Evolutionary conservation across 2,329 filamentous ascomycete species (phyloP).

Genomic region (Colletotrichum caudatum): DNA sequence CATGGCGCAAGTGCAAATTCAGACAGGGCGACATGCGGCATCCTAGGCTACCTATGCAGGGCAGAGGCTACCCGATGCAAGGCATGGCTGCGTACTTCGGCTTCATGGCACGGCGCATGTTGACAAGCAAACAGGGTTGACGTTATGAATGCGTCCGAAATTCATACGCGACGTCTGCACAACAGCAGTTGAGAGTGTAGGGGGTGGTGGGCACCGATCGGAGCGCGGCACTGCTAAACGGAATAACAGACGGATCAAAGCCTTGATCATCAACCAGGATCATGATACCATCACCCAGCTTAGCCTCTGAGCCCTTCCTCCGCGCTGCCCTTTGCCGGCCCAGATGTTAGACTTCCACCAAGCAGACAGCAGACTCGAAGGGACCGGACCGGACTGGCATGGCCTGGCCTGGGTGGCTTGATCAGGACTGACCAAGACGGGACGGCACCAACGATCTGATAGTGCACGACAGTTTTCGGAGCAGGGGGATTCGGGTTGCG

Average conservation of each 20-base stretch:
- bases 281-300: neutral
- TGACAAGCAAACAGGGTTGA: constrained; percentile 22
- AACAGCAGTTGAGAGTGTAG: constrained; percentile 13
- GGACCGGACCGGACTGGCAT: neutral
- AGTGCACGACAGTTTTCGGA: neutral
- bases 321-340: neutral
- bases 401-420: neutral
- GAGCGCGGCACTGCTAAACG: neutral
- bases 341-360: neutral
- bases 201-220: neutral
- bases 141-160: constrained; percentile 2
- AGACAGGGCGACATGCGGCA: constrained; percentile 12
- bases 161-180: constrained; percentile 5
- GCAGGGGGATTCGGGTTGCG: neutral
- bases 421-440: neutral
- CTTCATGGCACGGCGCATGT: neutral
- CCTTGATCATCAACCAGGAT: neutral
- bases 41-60: constrained; percentile 12
- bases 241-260: neutral
- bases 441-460: neutral
- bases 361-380: neutral
- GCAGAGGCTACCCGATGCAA: neutral
- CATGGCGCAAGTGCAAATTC: constrained; percentile 15
- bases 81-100: neutral
- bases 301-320: neutral